Evolutionary conservation across 495 filamentous ascomycete species (phyloP).

Genomic region (Echria macrotheca): DNA sequence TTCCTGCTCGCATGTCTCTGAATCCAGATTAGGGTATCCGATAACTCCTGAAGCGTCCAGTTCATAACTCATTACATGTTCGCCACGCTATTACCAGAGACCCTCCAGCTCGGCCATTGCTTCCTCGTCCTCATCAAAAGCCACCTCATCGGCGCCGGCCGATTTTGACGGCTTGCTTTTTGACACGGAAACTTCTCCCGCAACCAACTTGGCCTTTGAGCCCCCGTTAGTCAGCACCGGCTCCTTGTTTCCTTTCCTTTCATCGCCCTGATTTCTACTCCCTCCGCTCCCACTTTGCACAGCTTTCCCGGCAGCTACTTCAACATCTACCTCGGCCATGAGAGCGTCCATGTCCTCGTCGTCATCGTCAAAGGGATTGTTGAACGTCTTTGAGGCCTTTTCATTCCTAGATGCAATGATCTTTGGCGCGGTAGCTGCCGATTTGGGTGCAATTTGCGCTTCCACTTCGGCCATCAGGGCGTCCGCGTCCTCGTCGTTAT

Average conservation of each 20-base stretch:
- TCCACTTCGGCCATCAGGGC: constrained; percentile 43
- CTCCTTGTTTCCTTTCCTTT: no score
- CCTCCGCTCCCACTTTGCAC: no score
- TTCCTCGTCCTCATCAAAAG: constrained; percentile 59
- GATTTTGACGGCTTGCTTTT: not conserved
- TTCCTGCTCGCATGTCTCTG: no score
- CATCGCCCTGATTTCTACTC: no score
- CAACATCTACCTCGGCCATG: constrained; percentile 44
- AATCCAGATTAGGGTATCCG: no score
- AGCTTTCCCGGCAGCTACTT: no score
- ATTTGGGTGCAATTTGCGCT: constrained; percentile 13
- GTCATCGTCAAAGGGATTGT: constrained; percentile 5
- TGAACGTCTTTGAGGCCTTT: not conserved
- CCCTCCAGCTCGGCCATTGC: constrained; percentile 63
- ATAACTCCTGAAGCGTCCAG: no score
- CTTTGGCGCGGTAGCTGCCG: not conserved
- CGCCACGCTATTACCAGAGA: constrained; percentile 45
- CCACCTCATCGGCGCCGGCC: not conserved
- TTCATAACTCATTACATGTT: not conserved
- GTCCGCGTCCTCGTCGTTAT: constrained; percentile 39
- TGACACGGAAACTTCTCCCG: no score
- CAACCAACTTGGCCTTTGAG: not conserved
- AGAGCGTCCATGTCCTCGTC: constrained; percentile 40
- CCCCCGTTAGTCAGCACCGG: no score
- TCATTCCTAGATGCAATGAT: not conserved